Percentiles rank a stretch among this genome's conserved stretches.
Conservation (phyloP, 2,329 filamentous ascomycete genomes). For the Thielaviopsis punctulata region DNA sequence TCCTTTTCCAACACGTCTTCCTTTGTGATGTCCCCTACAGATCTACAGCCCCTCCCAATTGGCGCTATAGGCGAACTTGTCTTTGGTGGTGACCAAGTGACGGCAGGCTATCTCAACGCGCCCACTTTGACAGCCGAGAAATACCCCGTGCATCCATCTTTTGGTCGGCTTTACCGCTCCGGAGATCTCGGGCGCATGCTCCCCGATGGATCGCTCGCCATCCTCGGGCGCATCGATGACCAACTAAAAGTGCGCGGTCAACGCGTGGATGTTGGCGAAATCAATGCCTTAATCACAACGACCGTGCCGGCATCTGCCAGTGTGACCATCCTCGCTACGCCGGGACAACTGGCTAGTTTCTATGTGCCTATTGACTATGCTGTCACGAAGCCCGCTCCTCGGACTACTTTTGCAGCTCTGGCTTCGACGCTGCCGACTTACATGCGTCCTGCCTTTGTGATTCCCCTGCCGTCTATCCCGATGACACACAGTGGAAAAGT, state of each 20-base stretch:
- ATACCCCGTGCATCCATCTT: slow-evolving; percentile 50
- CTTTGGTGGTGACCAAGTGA: slow-evolving; percentile 72
- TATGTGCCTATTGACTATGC: slow-evolving; percentile 33
- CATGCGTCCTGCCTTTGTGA: slow-evolving; percentile 60
- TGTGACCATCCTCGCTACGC: slow-evolving; percentile 39
- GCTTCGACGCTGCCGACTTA: slow-evolving; percentile 46
- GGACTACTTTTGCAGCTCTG: slow-evolving; percentile 29
- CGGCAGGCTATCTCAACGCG: slow-evolving; percentile 54
- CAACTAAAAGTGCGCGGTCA: slow-evolving; percentile 73
- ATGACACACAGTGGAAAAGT: slow-evolving; percentile 60
- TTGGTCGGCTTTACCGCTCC: slow-evolving; percentile 63
- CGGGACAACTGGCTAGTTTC: slow-evolving; percentile 48
- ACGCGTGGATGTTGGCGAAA: slow-evolving; percentile 61
- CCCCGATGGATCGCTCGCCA: slow-evolving; percentile 55
- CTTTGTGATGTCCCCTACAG: slow-evolving; percentile 37
- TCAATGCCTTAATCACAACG: slow-evolving; percentile 39
- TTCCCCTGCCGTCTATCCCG: slow-evolving; percentile 54
- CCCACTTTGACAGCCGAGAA: slow-evolving; percentile 44
- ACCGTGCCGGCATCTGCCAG: slow-evolving; percentile 39
- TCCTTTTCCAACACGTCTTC: slow-evolving; percentile 61
- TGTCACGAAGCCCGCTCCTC: background rate
- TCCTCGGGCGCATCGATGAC: slow-evolving; percentile 57
- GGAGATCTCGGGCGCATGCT: slow-evolving; percentile 72
- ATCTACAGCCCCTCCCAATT: slow-evolving; percentile 39
- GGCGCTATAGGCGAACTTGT: slow-evolving; percentile 70